Evolutionary conservation across 2,329 filamentous ascomycete genomes (phyloP), one percentile per base, ranked within the genome.

Genomic region (Xenoacremonium recifei): DNA sequence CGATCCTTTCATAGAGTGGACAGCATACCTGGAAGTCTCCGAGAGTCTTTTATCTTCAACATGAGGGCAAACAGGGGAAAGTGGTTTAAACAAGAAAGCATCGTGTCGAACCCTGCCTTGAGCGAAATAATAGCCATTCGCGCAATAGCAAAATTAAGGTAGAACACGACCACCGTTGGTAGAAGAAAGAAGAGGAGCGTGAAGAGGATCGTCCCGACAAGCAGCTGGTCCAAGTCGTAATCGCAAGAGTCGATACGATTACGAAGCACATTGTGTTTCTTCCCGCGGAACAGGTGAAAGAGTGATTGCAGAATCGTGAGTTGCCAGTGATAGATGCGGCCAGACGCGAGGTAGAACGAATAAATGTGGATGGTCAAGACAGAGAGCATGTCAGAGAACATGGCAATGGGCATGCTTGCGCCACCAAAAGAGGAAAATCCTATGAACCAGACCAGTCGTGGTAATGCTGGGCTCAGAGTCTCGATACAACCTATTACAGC

Each of bases 211-310:
- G 93, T 99, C 47, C 93, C 93, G 6, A 99, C 84, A 6, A 99
- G 82, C 4, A 99, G 80, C 68, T 99, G 95, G 62, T 99, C 93
- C 18, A 99, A 79, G 62, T 97, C 93, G 68, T 99, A 99, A 69
- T 97, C 93, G 73, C 93, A 99, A 35, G 91, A 96, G 64, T 99
- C 93, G 58, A 99, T 97, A 68, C 93, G 90, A 61, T 96, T 96
- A 48, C 95, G 87, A 17, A 99, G 79, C 13, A 99, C 86, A 55
- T 99, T 99, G 62, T 95, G 87, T 66, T 99, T 99, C 72, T 96
- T 97, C 44, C 93, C 95, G 21, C 92, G 88, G 63, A 99, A 99
- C 9, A 99, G 82, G 63, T 99, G 95, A 66, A 99, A 99, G n/a
- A 99, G 82, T 10, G 92, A 97, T 51, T 92, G 85, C 51, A 99